A percentile compares a stretch with the other conserved stretches of the same genome.
phyloP scores from a whole-genome alignment of 2,329 filamentous ascomycete species.

The Cytospora mali region DNA sequence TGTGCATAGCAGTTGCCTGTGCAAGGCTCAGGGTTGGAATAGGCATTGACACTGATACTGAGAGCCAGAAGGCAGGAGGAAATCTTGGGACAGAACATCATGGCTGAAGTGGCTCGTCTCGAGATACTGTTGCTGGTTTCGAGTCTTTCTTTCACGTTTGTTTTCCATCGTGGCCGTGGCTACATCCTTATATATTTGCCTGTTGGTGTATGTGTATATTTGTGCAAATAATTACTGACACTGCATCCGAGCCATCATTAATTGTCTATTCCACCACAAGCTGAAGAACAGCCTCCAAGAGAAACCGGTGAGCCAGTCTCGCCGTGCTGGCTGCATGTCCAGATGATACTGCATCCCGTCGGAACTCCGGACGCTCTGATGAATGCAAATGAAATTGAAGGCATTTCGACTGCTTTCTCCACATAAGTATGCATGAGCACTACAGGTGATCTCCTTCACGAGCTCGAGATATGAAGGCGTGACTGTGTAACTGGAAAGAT shows the following conservation, averaged over 20 bases:
- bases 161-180: not conserved
- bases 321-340: not conserved
- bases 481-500: not conserved
- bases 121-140: not conserved
- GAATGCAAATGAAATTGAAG: not conserved
- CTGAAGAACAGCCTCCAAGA: too few relatives aligned
- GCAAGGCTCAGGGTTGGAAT: constrained; percentile 40
- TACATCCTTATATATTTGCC: not conserved
- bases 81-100: not conserved
- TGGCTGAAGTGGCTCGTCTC: not conserved
- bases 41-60: constrained; percentile 5
- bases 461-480: not conserved
- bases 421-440: not conserved
- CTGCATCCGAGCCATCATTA: not conserved
- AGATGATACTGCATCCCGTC: not conserved
- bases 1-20: constrained; percentile 34
- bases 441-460: not conserved
- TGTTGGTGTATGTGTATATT: not conserved
- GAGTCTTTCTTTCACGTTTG: not conserved
- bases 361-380: not conserved
- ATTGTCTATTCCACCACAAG: not conserved
- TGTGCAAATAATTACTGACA: not conserved
- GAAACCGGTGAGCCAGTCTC: too few relatives aligned
- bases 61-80: constrained; percentile 8
- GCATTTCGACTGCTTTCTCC: not conserved